Evolutionary conservation across 768 basidiomycete genomes (phyloP).

Genomic region (Termitomyces eurrhizus): DNA sequence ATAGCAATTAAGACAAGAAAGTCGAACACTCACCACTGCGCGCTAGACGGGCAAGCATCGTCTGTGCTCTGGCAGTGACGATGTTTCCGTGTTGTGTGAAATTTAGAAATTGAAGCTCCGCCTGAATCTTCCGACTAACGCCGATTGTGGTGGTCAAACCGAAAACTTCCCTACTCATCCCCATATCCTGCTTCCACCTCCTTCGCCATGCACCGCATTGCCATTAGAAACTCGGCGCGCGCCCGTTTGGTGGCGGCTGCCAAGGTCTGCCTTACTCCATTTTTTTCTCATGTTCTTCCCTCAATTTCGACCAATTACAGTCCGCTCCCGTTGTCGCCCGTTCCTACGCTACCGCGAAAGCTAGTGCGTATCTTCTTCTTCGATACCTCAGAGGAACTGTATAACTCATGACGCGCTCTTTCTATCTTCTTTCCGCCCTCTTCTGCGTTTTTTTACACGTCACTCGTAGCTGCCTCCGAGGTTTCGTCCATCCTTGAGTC

Average conservation of each 20-base stretch:
- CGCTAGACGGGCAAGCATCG: constrained; percentile 25
- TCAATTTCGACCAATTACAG: constrained; percentile 27
- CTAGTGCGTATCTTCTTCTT: constrained; percentile 56
- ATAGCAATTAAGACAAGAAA: background rate
- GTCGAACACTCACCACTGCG: constrained; percentile 26
- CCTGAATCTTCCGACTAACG: constrained; percentile 46
- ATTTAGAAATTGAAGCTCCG: constrained; percentile 31
- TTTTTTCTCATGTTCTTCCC: constrained; percentile 21
- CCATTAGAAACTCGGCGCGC: constrained; percentile 81
- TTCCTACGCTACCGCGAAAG: constrained; percentile 96
- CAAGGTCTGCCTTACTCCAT: constrained; percentile 42
- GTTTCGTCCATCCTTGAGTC: constrained; percentile 99
- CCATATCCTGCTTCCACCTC: constrained; percentile 44
- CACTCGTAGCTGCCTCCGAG: constrained; percentile 87
- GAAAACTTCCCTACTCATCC: constrained; percentile 43
- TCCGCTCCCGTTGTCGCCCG: constrained; percentile 59
- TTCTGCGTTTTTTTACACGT: constrained; percentile 28
- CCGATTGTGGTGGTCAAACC: constrained; percentile 33
- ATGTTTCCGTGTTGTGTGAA: constrained; percentile 17
- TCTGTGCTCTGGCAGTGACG: constrained; percentile 5
- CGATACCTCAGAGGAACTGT: background rate
- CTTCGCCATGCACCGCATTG: constrained; percentile 76
- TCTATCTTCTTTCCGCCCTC: constrained; percentile 16
- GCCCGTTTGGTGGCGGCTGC: constrained; percentile 65
- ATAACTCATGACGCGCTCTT: constrained; percentile 23